These are phyloP conservation scores for Picochlorum sp. DNA, from an alignment of 139 green algal genomes.

Conservation along the genomic window DNA sequence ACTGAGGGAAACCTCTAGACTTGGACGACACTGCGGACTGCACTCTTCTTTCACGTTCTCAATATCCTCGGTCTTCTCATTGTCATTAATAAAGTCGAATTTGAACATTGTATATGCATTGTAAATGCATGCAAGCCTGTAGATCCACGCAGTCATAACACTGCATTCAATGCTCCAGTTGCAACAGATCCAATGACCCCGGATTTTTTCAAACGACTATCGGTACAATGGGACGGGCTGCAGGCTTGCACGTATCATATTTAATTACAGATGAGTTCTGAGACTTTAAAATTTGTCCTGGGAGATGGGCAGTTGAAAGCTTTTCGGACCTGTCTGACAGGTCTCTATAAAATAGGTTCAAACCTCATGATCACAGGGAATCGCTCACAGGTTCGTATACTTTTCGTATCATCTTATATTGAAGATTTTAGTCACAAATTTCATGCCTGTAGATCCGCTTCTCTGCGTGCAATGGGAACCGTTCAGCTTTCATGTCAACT, in stretches of 20 bases:
- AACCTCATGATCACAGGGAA: slow-evolving; percentile 56
- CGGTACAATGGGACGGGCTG: too few species aligned
- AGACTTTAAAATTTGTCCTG: slow-evolving; percentile 14
- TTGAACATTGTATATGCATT: slow-evolving; percentile 9
- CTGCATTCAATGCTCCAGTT: too few species aligned
- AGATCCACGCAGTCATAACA: too few species aligned
- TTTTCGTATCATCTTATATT: neutral
- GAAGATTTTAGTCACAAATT: neutral
- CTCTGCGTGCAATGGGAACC: neutral
- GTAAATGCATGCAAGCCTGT: neutral
- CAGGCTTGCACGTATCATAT: neutral
- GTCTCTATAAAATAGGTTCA: slow-evolving; percentile 33
- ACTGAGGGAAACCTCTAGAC: slow-evolving; percentile 4
- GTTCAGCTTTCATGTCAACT: neutral
- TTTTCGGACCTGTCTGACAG: slow-evolving; percentile 15
- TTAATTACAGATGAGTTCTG: slow-evolving; percentile 1
- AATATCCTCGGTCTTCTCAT: neutral
- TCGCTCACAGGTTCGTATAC: slow-evolving; percentile 30
- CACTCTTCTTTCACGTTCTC: neutral
- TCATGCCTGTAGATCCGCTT: neutral
- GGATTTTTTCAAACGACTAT: too few species aligned
- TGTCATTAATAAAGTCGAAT: slow-evolving; percentile 13
- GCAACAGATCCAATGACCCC: too few species aligned
- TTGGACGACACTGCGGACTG: neutral
- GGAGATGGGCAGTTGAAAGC: slow-evolving; percentile 25